Percentiles rank a stretch among this genome's conserved stretches.
Evolutionary conservation across 2,329 filamentous ascomycete genomes (phyloP).

Genomic region (Elsinoe necatrix): DNA sequence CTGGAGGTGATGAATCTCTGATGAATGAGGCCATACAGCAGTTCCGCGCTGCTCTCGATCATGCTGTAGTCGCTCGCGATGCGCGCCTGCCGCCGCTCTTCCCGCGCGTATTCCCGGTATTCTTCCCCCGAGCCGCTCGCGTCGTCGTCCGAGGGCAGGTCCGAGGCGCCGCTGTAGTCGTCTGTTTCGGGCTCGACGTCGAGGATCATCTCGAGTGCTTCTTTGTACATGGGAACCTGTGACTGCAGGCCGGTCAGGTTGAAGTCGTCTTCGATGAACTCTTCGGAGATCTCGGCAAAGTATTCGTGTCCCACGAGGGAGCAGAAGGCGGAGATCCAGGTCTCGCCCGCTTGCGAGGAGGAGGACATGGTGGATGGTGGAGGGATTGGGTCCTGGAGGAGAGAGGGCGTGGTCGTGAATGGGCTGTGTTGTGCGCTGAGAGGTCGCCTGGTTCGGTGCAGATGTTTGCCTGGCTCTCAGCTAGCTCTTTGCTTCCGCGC

Average conservation of each 20-base stretch:
- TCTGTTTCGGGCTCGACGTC: conserved; percentile 96
- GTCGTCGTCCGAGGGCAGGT: conserved; percentile 64
- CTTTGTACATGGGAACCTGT: conserved; percentile 98
- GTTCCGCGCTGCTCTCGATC: conserved; percentile 95
- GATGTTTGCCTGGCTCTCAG: background rate
- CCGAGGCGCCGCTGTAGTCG: conserved; percentile 33
- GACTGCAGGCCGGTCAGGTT: conserved; percentile 92
- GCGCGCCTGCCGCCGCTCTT: conserved; percentile 68
- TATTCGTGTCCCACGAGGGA: conserved; percentile 94
- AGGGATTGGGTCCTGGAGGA: background rate
- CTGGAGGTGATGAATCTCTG: conserved; percentile 96
- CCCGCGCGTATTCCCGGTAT: conserved; percentile 24
- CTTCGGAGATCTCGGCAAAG: conserved; percentile 96
- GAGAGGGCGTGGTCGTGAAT: background rate
- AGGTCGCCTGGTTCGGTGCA: background rate
- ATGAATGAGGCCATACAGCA: conserved; percentile 96
- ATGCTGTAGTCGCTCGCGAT: conserved; percentile 89
- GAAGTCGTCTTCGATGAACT: conserved; percentile 99
- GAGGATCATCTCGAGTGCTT: conserved; percentile 97
- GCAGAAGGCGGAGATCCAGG: conserved; percentile 97
- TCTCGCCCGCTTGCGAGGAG: conserved; percentile 59
- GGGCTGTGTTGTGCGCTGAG: background rate
- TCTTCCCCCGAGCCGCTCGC: conserved; percentile 45
- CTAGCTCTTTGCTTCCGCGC: background rate
- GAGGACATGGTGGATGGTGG: conserved; percentile 50